A percentile compares a stretch with the other conserved stretches of the same genome.
Evolutionary conservation across 2,329 filamentous ascomycete genomes (phyloP).

Genomic region (Calonectria honghensis): DNA sequence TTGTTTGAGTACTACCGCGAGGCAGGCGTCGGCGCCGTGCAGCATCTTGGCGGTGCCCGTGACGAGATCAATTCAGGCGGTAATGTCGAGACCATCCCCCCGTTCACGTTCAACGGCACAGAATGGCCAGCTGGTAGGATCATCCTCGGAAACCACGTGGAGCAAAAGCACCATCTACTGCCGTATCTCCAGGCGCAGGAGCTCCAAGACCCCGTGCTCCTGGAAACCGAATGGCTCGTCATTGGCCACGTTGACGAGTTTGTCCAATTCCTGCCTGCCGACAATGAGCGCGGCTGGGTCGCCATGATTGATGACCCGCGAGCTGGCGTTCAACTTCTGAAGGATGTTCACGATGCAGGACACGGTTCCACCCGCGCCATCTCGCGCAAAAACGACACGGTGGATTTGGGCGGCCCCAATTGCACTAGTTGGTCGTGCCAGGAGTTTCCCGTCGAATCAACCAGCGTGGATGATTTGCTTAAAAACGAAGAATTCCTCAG

Average conservation of each 20-base stretch:
- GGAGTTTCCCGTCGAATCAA: not conserved
- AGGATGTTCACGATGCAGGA: slow-evolving; percentile 42
- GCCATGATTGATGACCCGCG: slow-evolving; percentile 51
- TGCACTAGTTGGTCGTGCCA: slow-evolving; percentile 8
- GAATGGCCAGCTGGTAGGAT: slow-evolving; percentile 48
- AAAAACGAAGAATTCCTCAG: not conserved
- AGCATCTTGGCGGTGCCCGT: slow-evolving; percentile 45
- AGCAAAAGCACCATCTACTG: slow-evolving; percentile 46
- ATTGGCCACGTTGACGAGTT: slow-evolving; percentile 58
- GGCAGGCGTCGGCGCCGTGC: slow-evolving; percentile 56
- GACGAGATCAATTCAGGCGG: slow-evolving; percentile 52
- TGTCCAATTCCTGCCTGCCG: slow-evolving; percentile 54
- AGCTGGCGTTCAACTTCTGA: slow-evolving; percentile 46
- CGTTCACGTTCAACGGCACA: slow-evolving; percentile 50
- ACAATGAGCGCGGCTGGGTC: slow-evolving; percentile 53
- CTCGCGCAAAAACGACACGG: slow-evolving; percentile 6
- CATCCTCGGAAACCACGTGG: slow-evolving; percentile 46
- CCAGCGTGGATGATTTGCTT: slow-evolving; percentile 4
- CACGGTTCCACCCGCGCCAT: slow-evolving; percentile 40
- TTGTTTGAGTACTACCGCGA: slow-evolving; percentile 57
- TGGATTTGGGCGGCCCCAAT: not conserved
- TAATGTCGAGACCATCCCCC: slow-evolving; percentile 63
- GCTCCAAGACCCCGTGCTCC: slow-evolving; percentile 58
- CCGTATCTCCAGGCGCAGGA: slow-evolving; percentile 57
- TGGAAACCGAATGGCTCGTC: slow-evolving; percentile 56